phyloP scores from a whole-genome alignment of 2,329 filamentous ascomycete species.

The Chlorencoelia australis region DNA sequence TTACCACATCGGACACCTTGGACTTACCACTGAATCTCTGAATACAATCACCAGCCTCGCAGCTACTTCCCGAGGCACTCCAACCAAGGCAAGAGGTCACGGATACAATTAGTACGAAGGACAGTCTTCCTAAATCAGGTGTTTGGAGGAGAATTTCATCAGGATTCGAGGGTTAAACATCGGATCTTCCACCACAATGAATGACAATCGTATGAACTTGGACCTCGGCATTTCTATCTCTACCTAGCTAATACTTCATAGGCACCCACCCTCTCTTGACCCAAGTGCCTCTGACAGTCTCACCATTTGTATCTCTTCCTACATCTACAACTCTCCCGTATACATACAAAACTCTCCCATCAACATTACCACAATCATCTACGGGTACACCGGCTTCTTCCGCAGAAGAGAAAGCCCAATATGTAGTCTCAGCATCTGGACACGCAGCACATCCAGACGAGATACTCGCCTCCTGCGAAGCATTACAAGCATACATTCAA shows the following conservation, averaged over 20 bases:
- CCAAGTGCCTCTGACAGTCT: conserved; percentile 87
- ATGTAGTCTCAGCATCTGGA: conserved; percentile 68
- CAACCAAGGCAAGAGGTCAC: too few species aligned
- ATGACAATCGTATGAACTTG: too few species aligned
- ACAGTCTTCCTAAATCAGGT: too few species aligned
- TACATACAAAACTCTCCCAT: conserved; percentile 85
- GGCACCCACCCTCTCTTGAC: conserved; percentile 79
- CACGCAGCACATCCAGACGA: conserved; percentile 80
- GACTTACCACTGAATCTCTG: too few species aligned
- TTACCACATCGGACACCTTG: too few species aligned
- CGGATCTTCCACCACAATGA: too few species aligned
- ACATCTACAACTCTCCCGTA: conserved; percentile 87
- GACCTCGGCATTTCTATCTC: not conserved
- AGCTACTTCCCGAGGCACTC: too few species aligned
- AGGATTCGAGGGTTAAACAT: too few species aligned
- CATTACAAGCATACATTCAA: conserved; percentile 65
- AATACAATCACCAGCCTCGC: too few species aligned
- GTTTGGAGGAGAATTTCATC: too few species aligned
- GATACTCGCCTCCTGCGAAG: conserved; percentile 72
- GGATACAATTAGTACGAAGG: too few species aligned
- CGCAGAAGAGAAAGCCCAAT: conserved; percentile 47
- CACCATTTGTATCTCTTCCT: conserved; percentile 85
- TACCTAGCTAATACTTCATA: conserved; percentile 25
- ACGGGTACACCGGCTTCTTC: conserved; percentile 39
- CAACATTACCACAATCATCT: conserved; percentile 68